These are phyloP conservation scores for Coemansia sp. DNA, from an alignment of 192 early-diverging fungal genomes.

Conservation along the genomic window DNA sequence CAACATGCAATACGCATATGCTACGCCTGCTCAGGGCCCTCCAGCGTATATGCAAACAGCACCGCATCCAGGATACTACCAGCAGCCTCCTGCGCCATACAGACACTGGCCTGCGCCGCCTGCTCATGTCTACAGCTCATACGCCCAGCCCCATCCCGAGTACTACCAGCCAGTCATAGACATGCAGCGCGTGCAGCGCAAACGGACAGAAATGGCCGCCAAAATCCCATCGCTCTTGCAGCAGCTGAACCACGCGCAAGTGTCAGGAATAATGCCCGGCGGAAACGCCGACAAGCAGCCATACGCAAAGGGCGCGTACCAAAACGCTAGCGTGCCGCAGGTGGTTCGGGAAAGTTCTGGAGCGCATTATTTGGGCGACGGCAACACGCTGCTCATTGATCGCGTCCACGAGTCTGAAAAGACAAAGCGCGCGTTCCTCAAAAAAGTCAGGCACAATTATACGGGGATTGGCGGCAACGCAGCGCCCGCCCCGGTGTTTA, in stretches of 20 bases:
- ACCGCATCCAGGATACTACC: constrained; percentile 1
- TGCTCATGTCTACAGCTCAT: not conserved
- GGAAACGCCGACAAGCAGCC: constrained; percentile 24
- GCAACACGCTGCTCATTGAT: constrained; percentile 48
- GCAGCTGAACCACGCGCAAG: constrained; percentile 38
- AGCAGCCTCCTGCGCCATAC: not conserved
- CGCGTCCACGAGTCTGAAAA: constrained; percentile 46
- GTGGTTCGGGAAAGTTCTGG: constrained; percentile 20
- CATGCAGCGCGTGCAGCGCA: constrained; percentile 19
- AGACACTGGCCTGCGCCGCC: constrained; percentile 9
- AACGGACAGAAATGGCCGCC: constrained; percentile 40
- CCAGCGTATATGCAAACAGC: constrained; percentile 6
- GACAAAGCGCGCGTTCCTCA: constrained; percentile 33
- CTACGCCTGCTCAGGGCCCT: constrained; percentile 1
- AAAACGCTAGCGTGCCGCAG: constrained; percentile 22
- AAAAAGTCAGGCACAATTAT: constrained; percentile 41
- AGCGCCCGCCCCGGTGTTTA: constrained; percentile 36
- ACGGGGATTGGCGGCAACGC: constrained; percentile 40
- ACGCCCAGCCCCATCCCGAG: not conserved
- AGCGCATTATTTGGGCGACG: constrained; percentile 40
- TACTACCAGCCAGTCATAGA: constrained; percentile 5
- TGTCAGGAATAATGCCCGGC: constrained; percentile 30
- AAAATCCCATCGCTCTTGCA: constrained; percentile 44
- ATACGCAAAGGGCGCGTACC: constrained; percentile 46
- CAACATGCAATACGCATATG: not conserved